Percentiles rank a stretch among this genome's conserved stretches.
Conservation (phyloP, 768 basidiomycete genomes). For the Brasilioporus rufonigricans region DNA sequence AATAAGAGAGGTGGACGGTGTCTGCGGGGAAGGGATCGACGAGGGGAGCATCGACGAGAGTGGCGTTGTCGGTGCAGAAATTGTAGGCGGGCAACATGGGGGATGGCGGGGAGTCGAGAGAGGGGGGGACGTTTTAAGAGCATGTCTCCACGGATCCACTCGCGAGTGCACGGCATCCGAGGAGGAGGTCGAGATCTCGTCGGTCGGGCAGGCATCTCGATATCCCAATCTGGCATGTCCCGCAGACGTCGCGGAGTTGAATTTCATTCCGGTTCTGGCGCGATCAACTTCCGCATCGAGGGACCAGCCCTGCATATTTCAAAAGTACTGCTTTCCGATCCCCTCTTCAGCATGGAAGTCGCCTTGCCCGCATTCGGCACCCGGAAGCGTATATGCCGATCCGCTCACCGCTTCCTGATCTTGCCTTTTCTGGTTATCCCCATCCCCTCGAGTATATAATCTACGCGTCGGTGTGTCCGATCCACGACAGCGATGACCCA, state of each 20-base stretch:
- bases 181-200: slow-evolving; percentile 13
- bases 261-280: slow-evolving; percentile 23
- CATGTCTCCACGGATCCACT: not conserved
- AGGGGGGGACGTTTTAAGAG: slow-evolving; percentile 3
- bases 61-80: not conserved
- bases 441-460: slow-evolving; percentile 18
- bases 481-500: slow-evolving; percentile 18
- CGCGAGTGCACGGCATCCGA: slow-evolving; percentile 30
- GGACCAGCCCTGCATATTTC: too few species aligned
- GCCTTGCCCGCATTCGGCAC: not conserved
- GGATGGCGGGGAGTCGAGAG: not conserved
- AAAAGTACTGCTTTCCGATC: too few species aligned
- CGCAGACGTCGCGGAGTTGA: slow-evolving; percentile 22
- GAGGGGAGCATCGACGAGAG: slow-evolving; percentile 7
- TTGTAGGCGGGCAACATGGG: slow-evolving; percentile 10
- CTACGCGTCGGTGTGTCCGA: not conserved
- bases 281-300: slow-evolving; percentile 22
- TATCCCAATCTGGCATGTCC: not conserved
- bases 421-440: slow-evolving; percentile 15
- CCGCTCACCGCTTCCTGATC: slow-evolving; percentile 6
- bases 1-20: slow-evolving; percentile 5
- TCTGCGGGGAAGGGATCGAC: slow-evolving; percentile 10
- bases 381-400: slow-evolving; percentile 20
- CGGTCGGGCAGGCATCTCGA: not conserved
- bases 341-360: not conserved